Evolutionary conservation across 2,329 filamentous ascomycete species (phyloP).

Genomic region (Paraphoma sp.): DNA sequence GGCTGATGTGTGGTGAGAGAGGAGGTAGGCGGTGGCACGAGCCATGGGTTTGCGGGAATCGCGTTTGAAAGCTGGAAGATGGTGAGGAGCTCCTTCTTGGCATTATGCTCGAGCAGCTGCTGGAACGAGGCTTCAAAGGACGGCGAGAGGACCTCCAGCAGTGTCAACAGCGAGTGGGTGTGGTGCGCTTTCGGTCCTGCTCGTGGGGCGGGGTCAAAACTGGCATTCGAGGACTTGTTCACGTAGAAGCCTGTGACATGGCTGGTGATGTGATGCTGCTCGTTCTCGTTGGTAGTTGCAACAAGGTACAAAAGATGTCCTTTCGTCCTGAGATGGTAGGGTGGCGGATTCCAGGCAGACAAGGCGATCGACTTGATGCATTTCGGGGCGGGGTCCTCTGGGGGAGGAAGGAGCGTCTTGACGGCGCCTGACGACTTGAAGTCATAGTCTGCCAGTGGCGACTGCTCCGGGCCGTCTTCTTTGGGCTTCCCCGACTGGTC

Average conservation of each 20-base stretch:
- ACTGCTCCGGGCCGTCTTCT: constrained; percentile 41
- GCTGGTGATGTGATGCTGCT: constrained; percentile 91
- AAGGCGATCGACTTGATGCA: constrained; percentile 88
- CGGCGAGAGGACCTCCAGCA: constrained; percentile 80
- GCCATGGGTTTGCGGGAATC: constrained; percentile 90
- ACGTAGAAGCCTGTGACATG: constrained; percentile 96
- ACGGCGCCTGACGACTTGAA: constrained; percentile 74
- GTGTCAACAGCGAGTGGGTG: constrained; percentile 83
- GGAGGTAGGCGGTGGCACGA: constrained; percentile 74
- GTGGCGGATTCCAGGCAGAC: constrained; percentile 95
- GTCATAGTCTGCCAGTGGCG: constrained; percentile 72
- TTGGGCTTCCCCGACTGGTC: constrained; percentile 38
- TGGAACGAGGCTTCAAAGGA: constrained; percentile 81
- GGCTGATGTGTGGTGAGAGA: constrained; percentile 73
- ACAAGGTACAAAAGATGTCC: constrained; percentile 92
- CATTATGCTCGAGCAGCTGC: constrained; percentile 82
- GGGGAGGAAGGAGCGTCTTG: constrained; percentile 71
- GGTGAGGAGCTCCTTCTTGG: constrained; percentile 83
- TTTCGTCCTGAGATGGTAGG: constrained; percentile 86
- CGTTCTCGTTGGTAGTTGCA: constrained; percentile 89
- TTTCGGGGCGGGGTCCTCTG: constrained; percentile 76
- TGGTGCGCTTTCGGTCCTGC: constrained; percentile 77
- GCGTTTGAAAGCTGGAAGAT: constrained; percentile 97
- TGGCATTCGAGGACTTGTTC: constrained; percentile 93
- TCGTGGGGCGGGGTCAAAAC: constrained; percentile 89